phyloP scores from a whole-genome alignment of 352 stramenopile species.

The Phytophthora vignae region DNA sequence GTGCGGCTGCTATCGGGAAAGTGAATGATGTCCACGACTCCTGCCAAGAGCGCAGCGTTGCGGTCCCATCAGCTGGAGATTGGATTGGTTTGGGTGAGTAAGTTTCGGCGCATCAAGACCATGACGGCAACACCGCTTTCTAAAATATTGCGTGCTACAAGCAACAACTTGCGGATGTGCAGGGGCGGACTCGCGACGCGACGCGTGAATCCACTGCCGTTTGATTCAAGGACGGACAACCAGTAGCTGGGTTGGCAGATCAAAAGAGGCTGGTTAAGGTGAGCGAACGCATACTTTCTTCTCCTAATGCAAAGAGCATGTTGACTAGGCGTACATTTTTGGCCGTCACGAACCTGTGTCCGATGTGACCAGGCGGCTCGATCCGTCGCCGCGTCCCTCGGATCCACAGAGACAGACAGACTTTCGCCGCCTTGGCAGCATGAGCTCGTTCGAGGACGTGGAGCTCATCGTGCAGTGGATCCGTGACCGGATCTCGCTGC shows the following conservation, averaged over 20 bases:
- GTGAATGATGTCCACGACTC: no score
- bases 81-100: no score
- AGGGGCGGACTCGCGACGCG: background rate
- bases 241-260: background rate
- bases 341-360: background rate
- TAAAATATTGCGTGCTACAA: background rate
- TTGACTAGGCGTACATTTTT: background rate
- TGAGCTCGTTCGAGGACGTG: constrained; percentile 89
- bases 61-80: background rate
- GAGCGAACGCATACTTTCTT: background rate
- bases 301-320: background rate
- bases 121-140: no score
- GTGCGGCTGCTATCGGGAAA: no score
- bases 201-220: background rate
- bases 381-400: background rate
- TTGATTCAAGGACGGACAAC: no score
- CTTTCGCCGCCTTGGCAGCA: constrained; percentile 20
- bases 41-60: no score
- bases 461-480: constrained; percentile 90
- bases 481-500: constrained; percentile 77
- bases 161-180: background rate
- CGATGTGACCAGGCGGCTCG: background rate
- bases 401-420: constrained; percentile 5
- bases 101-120: no score
- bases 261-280: background rate